Percentiles rank a stretch among this genome's conserved stretches.
phyloP scores from a whole-genome alignment of 23 red algal species.

The Gracilaria vermiculophylla region DNA sequence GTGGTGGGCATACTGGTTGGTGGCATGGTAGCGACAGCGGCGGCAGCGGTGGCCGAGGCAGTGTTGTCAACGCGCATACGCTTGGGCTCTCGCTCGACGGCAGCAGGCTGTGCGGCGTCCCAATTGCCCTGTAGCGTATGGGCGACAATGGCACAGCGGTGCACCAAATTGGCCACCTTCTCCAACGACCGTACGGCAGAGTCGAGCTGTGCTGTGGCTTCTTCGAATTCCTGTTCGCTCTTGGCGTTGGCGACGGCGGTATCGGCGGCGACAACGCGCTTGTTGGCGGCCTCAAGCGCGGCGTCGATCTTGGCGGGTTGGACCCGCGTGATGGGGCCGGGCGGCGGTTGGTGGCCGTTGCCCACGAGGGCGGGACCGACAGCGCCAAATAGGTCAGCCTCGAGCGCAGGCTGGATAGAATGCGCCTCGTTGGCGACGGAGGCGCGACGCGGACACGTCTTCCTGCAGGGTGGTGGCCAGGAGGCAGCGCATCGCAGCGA shows the following conservation, averaged over 20 bases:
- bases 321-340: conserved; percentile 7
- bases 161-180: conserved; percentile 32
- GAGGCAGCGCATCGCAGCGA: not conserved
- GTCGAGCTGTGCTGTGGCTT: conserved; percentile 28
- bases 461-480: not conserved
- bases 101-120: not conserved
- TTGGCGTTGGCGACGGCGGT: conserved; percentile 22
- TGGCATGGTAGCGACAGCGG: not conserved
- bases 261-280: conserved; percentile 30
- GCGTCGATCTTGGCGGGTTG: conserved; percentile 46
- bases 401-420: conserved; percentile 44
- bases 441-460: conserved; percentile 41
- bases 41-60: not conserved
- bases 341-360: conserved; percentile 12
- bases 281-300: conserved; percentile 50
- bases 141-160: conserved; percentile 36
- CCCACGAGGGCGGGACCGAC: not conserved
- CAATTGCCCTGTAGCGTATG: conserved; percentile 28
- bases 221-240: conserved; percentile 43
- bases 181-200: conserved; percentile 32
- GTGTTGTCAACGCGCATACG: conserved; percentile 15
- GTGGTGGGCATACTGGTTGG: not conserved
- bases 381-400: conserved; percentile 26
- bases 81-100: conserved; percentile 23
- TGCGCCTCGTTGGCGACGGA: not conserved